These are phyloP conservation scores for Candida ponderosae DNA, from an alignment of 805 yeast species.

Conservation along the genomic window DNA sequence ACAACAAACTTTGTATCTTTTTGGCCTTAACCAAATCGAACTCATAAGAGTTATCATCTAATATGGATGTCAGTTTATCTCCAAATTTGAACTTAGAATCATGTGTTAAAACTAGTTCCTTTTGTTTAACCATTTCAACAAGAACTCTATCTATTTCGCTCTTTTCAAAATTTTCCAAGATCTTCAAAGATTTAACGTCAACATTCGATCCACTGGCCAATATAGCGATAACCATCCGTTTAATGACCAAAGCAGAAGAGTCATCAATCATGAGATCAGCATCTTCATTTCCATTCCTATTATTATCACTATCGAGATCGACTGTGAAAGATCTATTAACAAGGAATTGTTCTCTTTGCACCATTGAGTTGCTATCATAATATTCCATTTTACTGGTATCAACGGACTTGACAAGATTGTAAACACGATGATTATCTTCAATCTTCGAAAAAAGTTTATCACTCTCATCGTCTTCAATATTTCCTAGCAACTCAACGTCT, in stretches of 20 bases:
- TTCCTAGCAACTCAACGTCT: constrained; percentile 32
- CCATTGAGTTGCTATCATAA: constrained; percentile 54
- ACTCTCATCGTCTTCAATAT: constrained; percentile 8
- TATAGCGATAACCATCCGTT: constrained; percentile 26
- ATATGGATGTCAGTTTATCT: constrained; percentile 12
- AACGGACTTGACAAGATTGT: constrained; percentile 29
- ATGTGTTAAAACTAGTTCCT: constrained; percentile 46
- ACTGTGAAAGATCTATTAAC: constrained; percentile 37
- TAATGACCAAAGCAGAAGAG: too few relatives aligned
- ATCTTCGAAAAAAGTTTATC: constrained; percentile 26
- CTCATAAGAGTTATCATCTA: constrained; percentile 22
- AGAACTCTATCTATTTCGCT: constrained; percentile 42
- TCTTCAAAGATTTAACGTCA: constrained; percentile 21
- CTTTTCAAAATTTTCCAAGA: constrained; percentile 32
- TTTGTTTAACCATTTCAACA: constrained; percentile 37
- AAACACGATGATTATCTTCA: constrained; percentile 40
- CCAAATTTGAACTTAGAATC: constrained; percentile 31
- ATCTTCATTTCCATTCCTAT: constrained; percentile 10
- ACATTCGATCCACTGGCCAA: constrained; percentile 18
- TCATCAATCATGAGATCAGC: background rate
- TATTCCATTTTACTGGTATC: constrained; percentile 25
- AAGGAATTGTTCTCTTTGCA: constrained; percentile 56
- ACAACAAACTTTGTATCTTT: constrained; percentile 34
- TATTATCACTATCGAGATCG: constrained; percentile 15
- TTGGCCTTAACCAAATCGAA: constrained; percentile 37